Evolutionary conservation across 441 rosid genomes (phyloP).

Genomic region (Francoa sonchifolia): DNA sequence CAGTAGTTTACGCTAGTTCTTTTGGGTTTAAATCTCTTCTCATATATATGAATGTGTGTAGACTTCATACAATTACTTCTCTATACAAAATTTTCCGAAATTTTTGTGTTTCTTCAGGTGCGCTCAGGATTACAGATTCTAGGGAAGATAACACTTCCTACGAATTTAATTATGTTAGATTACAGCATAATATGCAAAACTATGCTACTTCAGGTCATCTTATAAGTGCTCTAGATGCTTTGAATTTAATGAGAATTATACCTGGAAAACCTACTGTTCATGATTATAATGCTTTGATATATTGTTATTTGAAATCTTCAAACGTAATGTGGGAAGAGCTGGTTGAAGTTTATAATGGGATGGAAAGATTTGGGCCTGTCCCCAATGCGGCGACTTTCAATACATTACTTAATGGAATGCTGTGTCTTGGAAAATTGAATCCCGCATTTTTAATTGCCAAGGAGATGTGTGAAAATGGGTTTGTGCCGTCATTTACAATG

Average conservation of each 20-base stretch:
- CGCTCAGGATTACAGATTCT: constrained; percentile 10
- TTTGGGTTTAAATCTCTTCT: too few species aligned
- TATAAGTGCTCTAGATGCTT: constrained; percentile 13
- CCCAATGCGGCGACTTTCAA: constrained; percentile 28
- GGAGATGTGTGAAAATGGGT: constrained; percentile 20
- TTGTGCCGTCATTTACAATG: constrained; percentile 21
- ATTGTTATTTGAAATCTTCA: constrained; percentile 17
- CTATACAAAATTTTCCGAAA: constrained; percentile 5
- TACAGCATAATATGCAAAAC: constrained; percentile 17
- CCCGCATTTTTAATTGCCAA: constrained; percentile 15
- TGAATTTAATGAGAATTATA: constrained; percentile 16
- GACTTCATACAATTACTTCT: neutral
- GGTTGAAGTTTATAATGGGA: constrained; percentile 14
- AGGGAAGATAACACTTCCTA: neutral
- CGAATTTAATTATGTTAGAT: constrained; percentile 10
- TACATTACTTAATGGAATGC: constrained; percentile 20
- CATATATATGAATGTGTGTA: too few species aligned
- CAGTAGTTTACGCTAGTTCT: too few species aligned
- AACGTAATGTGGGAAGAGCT: constrained; percentile 10
- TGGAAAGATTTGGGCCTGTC: constrained; percentile 25
- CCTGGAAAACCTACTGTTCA: constrained; percentile 20
- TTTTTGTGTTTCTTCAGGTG: constrained; percentile 13
- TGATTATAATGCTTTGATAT: constrained; percentile 25
- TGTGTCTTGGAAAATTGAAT: constrained; percentile 12
- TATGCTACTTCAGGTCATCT: constrained; percentile 25